These are phyloP conservation scores for Saturnispora mendoncae DNA, from an alignment of 805 yeast genomes.

Conservation along the genomic window DNA sequence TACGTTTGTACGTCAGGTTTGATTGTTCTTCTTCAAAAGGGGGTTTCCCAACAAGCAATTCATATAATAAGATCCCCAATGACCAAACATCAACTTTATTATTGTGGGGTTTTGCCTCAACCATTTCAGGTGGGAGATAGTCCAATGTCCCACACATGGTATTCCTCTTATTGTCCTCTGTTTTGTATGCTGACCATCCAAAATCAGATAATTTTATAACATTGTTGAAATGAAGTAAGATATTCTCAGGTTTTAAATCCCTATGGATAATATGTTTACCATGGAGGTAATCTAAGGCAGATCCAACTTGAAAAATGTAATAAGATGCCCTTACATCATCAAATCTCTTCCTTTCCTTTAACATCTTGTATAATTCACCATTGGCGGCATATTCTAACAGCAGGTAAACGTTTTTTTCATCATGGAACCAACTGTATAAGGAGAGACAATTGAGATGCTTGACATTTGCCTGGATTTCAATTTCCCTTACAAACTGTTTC, in stretches of 20 bases:
- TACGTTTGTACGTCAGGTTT: constrained; percentile 71
- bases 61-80: constrained; percentile 78
- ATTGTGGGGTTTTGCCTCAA: constrained; percentile 73
- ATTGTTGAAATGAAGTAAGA: constrained; percentile 67
- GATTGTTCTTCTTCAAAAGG: constrained; percentile 84
- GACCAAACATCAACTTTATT: constrained; percentile 86
- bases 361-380: constrained; percentile 76
- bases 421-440: constrained; percentile 79
- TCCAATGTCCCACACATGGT: constrained; percentile 95
- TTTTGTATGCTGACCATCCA: constrained; percentile 87
- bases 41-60: constrained; percentile 78
- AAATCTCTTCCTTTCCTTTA: constrained; percentile 59
- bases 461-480: constrained; percentile 78
- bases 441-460: constrained; percentile 75
- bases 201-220: constrained; percentile 80
- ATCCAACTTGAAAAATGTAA: constrained; percentile 76
- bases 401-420: constrained; percentile 68
- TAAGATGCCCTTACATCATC: constrained; percentile 66
- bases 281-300: constrained; percentile 72
- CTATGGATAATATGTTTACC: constrained; percentile 76
- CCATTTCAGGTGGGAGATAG: constrained; percentile 92
- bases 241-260: constrained; percentile 92
- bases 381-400: constrained; percentile 75
- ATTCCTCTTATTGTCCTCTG: constrained; percentile 38
- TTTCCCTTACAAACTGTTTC: constrained; percentile 80